Conservation (phyloP, 306 rosid species). For the Macrotyloma uniflorum region DNA sequence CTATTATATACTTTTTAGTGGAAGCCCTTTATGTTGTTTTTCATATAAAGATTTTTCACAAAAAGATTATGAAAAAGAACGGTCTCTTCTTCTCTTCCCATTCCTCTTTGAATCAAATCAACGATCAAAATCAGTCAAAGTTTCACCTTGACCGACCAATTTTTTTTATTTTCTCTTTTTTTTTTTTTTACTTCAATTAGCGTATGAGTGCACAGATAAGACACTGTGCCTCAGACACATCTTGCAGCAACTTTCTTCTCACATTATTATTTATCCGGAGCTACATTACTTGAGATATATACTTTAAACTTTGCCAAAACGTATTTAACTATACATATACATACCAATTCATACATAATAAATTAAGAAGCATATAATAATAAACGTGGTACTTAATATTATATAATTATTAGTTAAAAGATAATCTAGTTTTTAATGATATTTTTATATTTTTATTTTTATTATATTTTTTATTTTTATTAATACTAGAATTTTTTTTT, state of each 20-base stretch:
- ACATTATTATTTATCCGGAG: neutral
- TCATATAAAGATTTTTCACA: constrained; percentile 20
- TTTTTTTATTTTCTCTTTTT: neutral
- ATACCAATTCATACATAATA: too few relatives aligned
- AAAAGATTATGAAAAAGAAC: constrained; percentile 38
- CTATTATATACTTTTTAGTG: constrained; percentile 34
- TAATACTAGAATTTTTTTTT: too few relatives aligned
- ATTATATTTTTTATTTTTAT: too few relatives aligned
- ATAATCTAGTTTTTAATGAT: too few relatives aligned
- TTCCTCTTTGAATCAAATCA: constrained; percentile 22
- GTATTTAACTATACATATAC: neutral
- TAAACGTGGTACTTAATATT: too few relatives aligned
- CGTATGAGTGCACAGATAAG: constrained; percentile 33
- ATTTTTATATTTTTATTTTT: too few relatives aligned
- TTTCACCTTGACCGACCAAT: constrained; percentile 19
- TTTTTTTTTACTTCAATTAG: neutral
- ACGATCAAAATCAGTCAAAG: constrained; percentile 34
- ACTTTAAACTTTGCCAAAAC: neutral
- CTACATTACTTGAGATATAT: neutral
- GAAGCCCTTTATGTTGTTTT: constrained; percentile 37
- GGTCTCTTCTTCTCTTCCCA: constrained; percentile 33
- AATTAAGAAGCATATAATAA: too few relatives aligned
- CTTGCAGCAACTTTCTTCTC: neutral
- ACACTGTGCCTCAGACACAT: neutral
- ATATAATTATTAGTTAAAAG: too few relatives aligned